Evolutionary conservation across 768 basidiomycete species (phyloP), one percentile per base, ranked within the genome.

Genomic region (Tylopilus balloui): DNA sequence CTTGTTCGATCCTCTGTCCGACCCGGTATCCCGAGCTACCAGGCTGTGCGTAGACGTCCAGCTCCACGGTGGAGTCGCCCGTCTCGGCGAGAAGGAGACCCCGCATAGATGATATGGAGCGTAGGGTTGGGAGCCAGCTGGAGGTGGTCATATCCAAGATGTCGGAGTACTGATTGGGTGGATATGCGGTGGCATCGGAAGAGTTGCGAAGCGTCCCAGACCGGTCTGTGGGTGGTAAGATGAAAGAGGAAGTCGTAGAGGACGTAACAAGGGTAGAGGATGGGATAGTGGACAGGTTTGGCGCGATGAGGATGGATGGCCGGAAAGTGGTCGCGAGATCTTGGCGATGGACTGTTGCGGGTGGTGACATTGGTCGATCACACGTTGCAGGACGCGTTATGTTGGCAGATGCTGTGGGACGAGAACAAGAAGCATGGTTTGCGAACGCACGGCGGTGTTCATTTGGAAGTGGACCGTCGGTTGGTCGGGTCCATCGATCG

Each of bases 41-140:
- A 21, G 67, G 60, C 10, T 59, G 62, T 4, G 62, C 61, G 42
- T 62, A 66, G 15, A 68, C 39, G 39, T 74, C 73, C 17, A 78
- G 59, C 57, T 73, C 68, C 21, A 79, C 73, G 70, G 76, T 75
- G 10, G 68, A 62, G 38, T 71, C 76, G 12, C 78, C 78, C 12
- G 64, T 59, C 58, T 80, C 78, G 13, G 76, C 79, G 17, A 67
- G 67, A 31, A 73, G 61, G 4, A 79, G 68, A 29, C 76, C 79
- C 24, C 64, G 65, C 76, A 80, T 79, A 39, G 72, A 69, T 7
- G 65, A 59, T 32, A 55, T 50, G 31, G 73, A 74, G 21, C 69
- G 62, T 39, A 71, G 54, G 23, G 57, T 52, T 11, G 65, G 69
- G 49, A 56, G 20, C 55, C 61, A 55, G 51, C 21, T 50, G 35